Base-by-base conservation (phyloP, 1,284 basidiomycete species). In the Nidula niveotomentosa region DNA sequence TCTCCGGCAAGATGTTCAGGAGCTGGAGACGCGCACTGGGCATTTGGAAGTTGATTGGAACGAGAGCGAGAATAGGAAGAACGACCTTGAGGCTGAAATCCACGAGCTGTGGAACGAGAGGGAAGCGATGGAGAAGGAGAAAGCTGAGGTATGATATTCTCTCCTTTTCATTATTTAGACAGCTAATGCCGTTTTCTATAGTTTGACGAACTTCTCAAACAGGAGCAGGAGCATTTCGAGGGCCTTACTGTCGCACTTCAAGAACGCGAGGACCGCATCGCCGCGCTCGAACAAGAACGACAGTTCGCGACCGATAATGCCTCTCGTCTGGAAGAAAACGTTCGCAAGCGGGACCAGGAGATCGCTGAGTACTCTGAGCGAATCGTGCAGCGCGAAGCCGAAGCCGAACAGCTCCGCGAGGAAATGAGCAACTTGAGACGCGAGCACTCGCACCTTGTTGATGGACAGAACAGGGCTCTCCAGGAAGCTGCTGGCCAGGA, bases 41-140 rank as follows among this genome's bases (percentile, higher is more conserved):
- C 69, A 68, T 47, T 75, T 86, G 68, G 86, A 88, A 60, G 55
- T 67, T 13, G 81, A 84, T 50, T 84, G 77, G 76, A 77, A 75
- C 33, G 79, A 83, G 47, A 74, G 68, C 56, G 84, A 86, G 66
- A 81, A 77, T 58, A 75, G 71, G 67, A 80, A 74, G 57, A 67
- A 63, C 6, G 80, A 85, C 55, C 67, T 86, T 1, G 84, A 88
- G 61, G 66, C 66, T 34, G 79, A 86, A 55, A 56, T 83, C 34
- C 75, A 82, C 49, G 79, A 81, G 48, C 61, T 78, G 1, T 80
- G 75, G 74, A 68, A 70, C 7, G 65, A 69, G 36, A 83, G 76
- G 62, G 78, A 83, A 33, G 74, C 73, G 13, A 63, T 83, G 8
- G 83, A 86, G 64, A 76, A 73, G 58, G 81, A 86, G 60, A 75